phyloP scores from a whole-genome alignment of 2,329 filamentous ascomycete genomes.

The Blumeria graminis region DNA sequence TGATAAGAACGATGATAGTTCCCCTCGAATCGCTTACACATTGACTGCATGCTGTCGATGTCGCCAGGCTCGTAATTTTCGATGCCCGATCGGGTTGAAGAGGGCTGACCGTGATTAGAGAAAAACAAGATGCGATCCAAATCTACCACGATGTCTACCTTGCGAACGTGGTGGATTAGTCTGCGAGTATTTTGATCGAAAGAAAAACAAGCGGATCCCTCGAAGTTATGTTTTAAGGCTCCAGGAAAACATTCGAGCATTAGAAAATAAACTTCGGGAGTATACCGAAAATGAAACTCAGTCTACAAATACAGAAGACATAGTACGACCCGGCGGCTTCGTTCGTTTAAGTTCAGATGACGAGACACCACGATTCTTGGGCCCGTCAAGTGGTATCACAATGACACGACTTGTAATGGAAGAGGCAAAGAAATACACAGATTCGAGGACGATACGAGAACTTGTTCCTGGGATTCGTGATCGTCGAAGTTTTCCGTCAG shows the following conservation, averaged over 20 bases:
- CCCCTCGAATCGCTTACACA: conserved; percentile 49
- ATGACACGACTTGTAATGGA: conserved; percentile 93
- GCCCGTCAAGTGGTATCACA: conserved; percentile 83
- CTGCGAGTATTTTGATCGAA: conserved; percentile 89
- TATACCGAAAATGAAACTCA: conserved; percentile 55
- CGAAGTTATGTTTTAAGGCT: conserved; percentile 82
- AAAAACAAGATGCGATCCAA: conserved; percentile 89
- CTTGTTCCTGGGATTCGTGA: conserved; percentile 54
- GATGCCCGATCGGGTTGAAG: background rate
- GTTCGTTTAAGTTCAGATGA: conserved; percentile 68
- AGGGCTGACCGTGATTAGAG: conserved; percentile 23
- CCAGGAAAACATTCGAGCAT: conserved; percentile 58
- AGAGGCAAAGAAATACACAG: conserved; percentile 79
- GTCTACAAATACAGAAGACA: conserved; percentile 52
- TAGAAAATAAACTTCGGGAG: conserved; percentile 60
- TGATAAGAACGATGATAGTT: conserved; percentile 24
- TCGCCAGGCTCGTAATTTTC: conserved; percentile 34
- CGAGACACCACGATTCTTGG: conserved; percentile 69
- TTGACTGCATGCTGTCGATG: conserved; percentile 61
- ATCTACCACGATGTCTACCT: conserved; percentile 70
- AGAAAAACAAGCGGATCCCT: conserved; percentile 65
- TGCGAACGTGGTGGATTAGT: conserved; percentile 78
- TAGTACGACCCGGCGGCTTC: conserved; percentile 66
- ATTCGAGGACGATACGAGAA: conserved; percentile 75
- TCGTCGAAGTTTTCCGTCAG: conserved; percentile 44